Evolutionary conservation across 495 filamentous ascomycete genomes (phyloP).

Genomic region (Lepraria neglecta): DNA sequence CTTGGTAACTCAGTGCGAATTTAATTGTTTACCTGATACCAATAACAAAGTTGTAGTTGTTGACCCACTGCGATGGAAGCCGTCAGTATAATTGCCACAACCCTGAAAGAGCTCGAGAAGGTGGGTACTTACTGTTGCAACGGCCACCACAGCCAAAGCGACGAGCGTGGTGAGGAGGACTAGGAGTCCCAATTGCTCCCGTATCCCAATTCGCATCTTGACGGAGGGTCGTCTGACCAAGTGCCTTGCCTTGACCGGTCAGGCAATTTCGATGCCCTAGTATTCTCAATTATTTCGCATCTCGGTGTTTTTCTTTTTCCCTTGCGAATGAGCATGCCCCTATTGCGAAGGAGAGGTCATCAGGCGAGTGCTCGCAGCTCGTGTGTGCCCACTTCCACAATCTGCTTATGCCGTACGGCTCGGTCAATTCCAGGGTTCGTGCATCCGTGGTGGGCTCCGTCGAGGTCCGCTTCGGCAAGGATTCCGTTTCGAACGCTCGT

Average conservation of each 20-base stretch:
- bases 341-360: background rate
- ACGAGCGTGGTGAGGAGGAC: conserved; percentile 64
- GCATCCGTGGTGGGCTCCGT: conserved; percentile 11
- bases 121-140: conserved; percentile 50
- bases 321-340: background rate
- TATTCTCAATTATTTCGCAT: background rate
- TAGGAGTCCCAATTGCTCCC: conserved; percentile 71
- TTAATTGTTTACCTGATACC: conserved; percentile 46
- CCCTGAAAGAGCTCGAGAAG: background rate
- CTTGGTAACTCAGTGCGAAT: background rate
- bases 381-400: background rate
- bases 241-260: background rate
- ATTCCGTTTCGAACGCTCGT: background rate
- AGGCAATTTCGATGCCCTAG: background rate
- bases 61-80: conserved; percentile 49
- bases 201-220: conserved; percentile 76
- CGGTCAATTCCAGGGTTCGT: background rate
- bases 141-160: conserved; percentile 56
- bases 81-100: conserved; percentile 3
- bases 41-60: conserved; percentile 67
- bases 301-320: background rate
- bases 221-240: background rate
- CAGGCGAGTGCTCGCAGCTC: conserved; percentile 4
- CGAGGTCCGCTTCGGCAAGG: conserved; percentile 12
- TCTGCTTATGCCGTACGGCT: conserved; percentile 1